Conservation (phyloP, 108 stramenopile genomes). For the Chaetoceros tenuissimus region DNA sequence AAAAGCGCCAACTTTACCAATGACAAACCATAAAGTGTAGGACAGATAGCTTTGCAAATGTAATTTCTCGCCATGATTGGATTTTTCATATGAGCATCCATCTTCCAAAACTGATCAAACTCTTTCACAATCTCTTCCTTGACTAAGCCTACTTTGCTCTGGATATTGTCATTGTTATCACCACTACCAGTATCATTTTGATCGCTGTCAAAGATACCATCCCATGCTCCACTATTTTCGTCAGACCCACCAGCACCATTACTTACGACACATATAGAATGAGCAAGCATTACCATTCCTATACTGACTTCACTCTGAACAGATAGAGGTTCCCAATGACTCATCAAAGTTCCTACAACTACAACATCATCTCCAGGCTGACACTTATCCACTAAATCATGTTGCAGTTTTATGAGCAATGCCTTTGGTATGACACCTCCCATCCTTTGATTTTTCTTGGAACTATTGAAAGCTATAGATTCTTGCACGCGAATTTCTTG, state of each 20-base stretch:
- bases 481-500: conserved; percentile 99
- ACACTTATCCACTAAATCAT: conserved; percentile 90
- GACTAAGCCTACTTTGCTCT: background rate
- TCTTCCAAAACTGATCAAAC: conserved; percentile 64
- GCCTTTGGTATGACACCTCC: conserved; percentile 86
- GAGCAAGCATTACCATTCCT: conserved; percentile 81
- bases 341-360: conserved; percentile 82
- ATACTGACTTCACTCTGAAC: conserved; percentile 68
- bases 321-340: conserved; percentile 69
- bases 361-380: conserved; percentile 98
- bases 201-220: conserved; percentile 5
- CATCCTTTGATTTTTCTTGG: background rate
- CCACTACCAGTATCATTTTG: background rate
- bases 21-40: conserved; percentile 91
- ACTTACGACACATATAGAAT: conserved; percentile 64
- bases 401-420: conserved; percentile 80
- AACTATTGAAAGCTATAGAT: conserved; percentile 52
- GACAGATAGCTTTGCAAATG: conserved; percentile 89
- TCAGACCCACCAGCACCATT: conserved; percentile 6
- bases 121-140: conserved; percentile 5
- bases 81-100: conserved; percentile 8
- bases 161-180: background rate
- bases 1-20: conserved; percentile 92
- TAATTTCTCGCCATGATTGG: conserved; percentile 87
- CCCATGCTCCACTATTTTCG: conserved; percentile 5